Percentiles rank a stretch among this genome's conserved stretches.
Evolutionary conservation across 2,329 filamentous ascomycete species (phyloP).

Genomic region (Alternaria longipes): DNA sequence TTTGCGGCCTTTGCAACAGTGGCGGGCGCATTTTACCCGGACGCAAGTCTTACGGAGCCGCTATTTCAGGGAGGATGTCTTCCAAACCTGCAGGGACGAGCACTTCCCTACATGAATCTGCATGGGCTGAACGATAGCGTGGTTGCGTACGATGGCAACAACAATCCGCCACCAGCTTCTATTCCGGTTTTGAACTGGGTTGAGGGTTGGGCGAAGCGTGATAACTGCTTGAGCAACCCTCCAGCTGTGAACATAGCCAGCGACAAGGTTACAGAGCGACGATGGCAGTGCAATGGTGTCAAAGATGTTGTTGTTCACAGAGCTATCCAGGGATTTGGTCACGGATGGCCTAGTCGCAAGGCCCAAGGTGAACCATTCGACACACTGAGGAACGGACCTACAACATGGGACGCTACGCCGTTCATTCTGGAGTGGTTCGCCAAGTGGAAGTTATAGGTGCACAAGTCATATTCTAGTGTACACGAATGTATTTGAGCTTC

Average conservation of each 20-base stretch:
- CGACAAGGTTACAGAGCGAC: slow-evolving; percentile 20
- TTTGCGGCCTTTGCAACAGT: slow-evolving; percentile 61
- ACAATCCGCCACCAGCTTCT: slow-evolving; percentile 23
- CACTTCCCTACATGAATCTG: slow-evolving; percentile 30
- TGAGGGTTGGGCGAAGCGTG: slow-evolving; percentile 16
- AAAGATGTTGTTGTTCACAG: slow-evolving; percentile 27
- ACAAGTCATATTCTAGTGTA: background rate
- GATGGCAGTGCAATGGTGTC: slow-evolving; percentile 28
- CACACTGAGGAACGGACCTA: slow-evolving; percentile 27
- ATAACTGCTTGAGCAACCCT: slow-evolving; percentile 15
- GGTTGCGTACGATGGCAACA: slow-evolving; percentile 35
- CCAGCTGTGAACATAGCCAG: slow-evolving; percentile 13
- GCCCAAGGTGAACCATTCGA: slow-evolving; percentile 32
- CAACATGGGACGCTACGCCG: slow-evolving; percentile 33
- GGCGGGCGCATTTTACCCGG: slow-evolving; percentile 56
- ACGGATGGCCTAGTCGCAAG: slow-evolving; percentile 34
- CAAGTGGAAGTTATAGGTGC: slow-evolving; percentile 23
- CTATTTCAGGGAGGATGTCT: slow-evolving; percentile 28
- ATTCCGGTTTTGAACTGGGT: slow-evolving; percentile 29
- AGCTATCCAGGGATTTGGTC: slow-evolving; percentile 30
- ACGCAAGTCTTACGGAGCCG: slow-evolving; percentile 24
- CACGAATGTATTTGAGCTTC: background rate
- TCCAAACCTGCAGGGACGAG: slow-evolving; percentile 5
- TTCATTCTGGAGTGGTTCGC: slow-evolving; percentile 33
- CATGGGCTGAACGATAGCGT: slow-evolving; percentile 34